Percentiles rank a stretch among this genome's conserved stretches.
phyloP scores from a whole-genome alignment of 176 grass and related monocot species.

The Cymbopogon citratus region DNA sequence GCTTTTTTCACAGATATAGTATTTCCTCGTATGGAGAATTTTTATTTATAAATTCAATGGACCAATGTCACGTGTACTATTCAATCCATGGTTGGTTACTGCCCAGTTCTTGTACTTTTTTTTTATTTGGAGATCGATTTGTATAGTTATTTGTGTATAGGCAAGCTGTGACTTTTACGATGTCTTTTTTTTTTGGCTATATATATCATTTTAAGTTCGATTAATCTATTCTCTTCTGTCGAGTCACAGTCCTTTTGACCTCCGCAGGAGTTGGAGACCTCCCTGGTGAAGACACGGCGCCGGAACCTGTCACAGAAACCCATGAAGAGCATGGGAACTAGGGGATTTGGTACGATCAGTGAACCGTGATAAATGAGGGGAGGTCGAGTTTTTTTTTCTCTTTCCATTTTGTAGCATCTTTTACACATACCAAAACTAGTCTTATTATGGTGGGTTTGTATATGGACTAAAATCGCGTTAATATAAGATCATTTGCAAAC shows the following conservation, averaged over 20 bases:
- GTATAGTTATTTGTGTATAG: background rate
- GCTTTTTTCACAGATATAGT: too few relatives aligned
- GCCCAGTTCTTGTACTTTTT: background rate
- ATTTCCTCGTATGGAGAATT: background rate
- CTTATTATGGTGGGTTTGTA: background rate
- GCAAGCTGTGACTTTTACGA: background rate
- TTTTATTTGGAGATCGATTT: background rate
- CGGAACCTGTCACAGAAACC: slow-evolving; percentile 64
- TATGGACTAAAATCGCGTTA: background rate
- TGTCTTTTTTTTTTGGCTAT: background rate
- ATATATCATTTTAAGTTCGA: background rate
- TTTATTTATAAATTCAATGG: background rate
- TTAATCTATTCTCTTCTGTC: background rate
- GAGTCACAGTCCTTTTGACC: background rate
- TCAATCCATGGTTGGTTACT: background rate
- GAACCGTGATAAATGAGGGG: background rate
- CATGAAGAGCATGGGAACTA: slow-evolving; percentile 60
- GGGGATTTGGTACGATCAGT: background rate
- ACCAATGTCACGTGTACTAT: background rate
- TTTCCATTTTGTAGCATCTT: background rate
- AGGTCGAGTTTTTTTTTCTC: background rate
- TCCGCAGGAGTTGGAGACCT: slow-evolving; percentile 63
- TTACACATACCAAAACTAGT: background rate
- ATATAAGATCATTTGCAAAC: background rate
- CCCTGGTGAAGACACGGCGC: slow-evolving; percentile 58